Evolutionary conservation across 768 basidiomycete genomes (phyloP).

Genomic region (Multifurca ochricompacta): DNA sequence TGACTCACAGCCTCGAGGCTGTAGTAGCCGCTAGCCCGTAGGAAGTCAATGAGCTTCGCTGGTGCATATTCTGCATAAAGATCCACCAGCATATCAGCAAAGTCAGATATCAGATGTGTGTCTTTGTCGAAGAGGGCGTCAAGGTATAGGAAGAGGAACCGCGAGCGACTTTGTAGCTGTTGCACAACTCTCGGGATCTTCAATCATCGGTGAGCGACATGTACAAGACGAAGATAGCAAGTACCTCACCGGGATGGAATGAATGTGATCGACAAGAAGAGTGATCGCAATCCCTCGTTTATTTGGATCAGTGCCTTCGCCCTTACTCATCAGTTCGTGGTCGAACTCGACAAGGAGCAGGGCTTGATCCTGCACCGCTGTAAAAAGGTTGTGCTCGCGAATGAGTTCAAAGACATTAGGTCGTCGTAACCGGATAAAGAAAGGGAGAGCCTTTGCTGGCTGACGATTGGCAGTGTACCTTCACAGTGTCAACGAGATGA

Average conservation of each 20-base stretch:
- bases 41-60: constrained; percentile 75
- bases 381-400: constrained; percentile 86
- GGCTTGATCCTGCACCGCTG: constrained; percentile 91
- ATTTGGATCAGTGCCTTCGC: constrained; percentile 34
- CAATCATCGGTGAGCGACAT: background rate
- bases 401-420: constrained; percentile 94
- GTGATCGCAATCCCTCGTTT: constrained; percentile 71
- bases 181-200: constrained; percentile 84
- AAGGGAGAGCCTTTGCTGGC: constrained; percentile 89
- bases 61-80: constrained; percentile 88
- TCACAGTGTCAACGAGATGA: constrained; percentile 5
- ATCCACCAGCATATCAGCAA: constrained; percentile 84
- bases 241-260: constrained; percentile 81
- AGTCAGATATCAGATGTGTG: constrained; percentile 66
- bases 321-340: constrained; percentile 67
- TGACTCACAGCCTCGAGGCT: constrained; percentile 67
- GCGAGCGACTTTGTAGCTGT: constrained; percentile 67
- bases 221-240: background rate
- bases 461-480: constrained; percentile 86
- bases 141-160: constrained; percentile 88
- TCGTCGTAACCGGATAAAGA: constrained; percentile 75
- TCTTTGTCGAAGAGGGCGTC: constrained; percentile 87
- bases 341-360: constrained; percentile 92
- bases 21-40: constrained; percentile 87
- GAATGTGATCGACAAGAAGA: constrained; percentile 85